Percentiles rank a stretch among this genome's conserved stretches.
Evolutionary conservation across 2,329 filamentous ascomycete species (phyloP).

Genomic region (Diaporthe sp.): DNA sequence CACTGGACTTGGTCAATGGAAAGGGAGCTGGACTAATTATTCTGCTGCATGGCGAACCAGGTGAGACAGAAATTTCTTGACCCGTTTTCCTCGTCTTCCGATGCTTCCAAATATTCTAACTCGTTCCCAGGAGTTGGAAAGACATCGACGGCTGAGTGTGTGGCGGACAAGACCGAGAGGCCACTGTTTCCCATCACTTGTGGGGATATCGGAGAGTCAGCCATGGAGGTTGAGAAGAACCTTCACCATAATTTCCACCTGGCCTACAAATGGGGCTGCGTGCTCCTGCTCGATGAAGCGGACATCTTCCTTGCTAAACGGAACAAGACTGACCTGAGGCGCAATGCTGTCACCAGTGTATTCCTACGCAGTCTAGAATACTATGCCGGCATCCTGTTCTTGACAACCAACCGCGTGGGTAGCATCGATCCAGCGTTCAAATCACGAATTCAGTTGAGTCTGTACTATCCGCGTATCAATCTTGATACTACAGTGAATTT

Average conservation of each 20-base stretch:
- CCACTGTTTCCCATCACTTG: slow-evolving; percentile 67
- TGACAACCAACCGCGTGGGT: slow-evolving; percentile 31
- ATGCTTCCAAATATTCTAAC: neutral
- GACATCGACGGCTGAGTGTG: slow-evolving; percentile 69
- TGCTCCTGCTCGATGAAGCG: slow-evolving; percentile 71
- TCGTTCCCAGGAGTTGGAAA: slow-evolving; percentile 65
- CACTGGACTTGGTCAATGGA: slow-evolving; percentile 25
- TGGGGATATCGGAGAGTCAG: slow-evolving; percentile 61
- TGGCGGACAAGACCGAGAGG: slow-evolving; percentile 64
- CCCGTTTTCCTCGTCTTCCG: too few relatives aligned
- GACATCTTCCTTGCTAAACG: slow-evolving; percentile 72
- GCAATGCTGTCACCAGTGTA: slow-evolving; percentile 61
- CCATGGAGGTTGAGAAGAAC: slow-evolving; percentile 55
- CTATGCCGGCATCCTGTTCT: slow-evolving; percentile 30
- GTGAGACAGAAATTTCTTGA: neutral
- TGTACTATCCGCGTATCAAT: slow-evolving; percentile 24
- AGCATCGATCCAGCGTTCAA: slow-evolving; percentile 30
- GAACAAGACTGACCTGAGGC: slow-evolving; percentile 56
- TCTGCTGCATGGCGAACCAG: slow-evolving; percentile 31
- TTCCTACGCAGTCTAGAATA: slow-evolving; percentile 34
- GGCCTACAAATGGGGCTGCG: slow-evolving; percentile 63
- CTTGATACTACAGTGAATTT: neutral
- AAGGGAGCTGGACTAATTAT: slow-evolving; percentile 31
- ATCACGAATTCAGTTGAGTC: slow-evolving; percentile 18
- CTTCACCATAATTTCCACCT: slow-evolving; percentile 62